Conservation (phyloP, 2,329 filamentous ascomycete species). For the Ophiostoma populinum region DNA sequence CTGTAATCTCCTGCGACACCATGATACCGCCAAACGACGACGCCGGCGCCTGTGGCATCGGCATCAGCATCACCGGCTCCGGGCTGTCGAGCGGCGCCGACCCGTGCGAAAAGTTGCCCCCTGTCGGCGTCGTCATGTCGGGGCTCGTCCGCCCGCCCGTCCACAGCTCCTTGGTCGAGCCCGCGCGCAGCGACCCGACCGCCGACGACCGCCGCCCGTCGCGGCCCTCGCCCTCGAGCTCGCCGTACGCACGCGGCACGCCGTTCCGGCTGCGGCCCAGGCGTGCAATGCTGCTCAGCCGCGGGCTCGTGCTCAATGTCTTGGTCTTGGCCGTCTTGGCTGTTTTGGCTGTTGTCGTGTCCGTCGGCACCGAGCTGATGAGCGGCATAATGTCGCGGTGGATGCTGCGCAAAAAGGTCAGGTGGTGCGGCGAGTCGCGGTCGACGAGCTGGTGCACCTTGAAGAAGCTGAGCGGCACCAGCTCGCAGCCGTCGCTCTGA, state of each 20-base stretch:
- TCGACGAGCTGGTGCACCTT: conserved; percentile 17
- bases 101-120: no score
- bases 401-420: conserved; percentile 6
- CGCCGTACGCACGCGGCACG: no score
- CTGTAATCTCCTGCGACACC: conserved; percentile 9
- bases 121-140: conserved; percentile 2
- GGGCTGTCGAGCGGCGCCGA: no score
- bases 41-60: no score
- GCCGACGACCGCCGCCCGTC: conserved; percentile 7
- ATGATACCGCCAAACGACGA: conserved; percentile 9
- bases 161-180: conserved; percentile 8
- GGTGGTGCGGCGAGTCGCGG: conserved; percentile 7
- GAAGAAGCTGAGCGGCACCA: conserved; percentile 34
- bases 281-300: no score
- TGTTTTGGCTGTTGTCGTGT: no score
- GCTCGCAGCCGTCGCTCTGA: conserved; percentile 25
- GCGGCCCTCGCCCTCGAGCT: no score
- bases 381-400: conserved; percentile 8
- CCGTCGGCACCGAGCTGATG: conserved; percentile 4
- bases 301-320: no score
- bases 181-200: conserved; percentile 1
- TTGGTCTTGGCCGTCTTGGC: no score
- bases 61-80: no score
- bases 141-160: conserved; percentile 1
- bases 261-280: no score